phyloP scores from a whole-genome alignment of 306 rosid genomes.

The Cucumis melo region DNA sequence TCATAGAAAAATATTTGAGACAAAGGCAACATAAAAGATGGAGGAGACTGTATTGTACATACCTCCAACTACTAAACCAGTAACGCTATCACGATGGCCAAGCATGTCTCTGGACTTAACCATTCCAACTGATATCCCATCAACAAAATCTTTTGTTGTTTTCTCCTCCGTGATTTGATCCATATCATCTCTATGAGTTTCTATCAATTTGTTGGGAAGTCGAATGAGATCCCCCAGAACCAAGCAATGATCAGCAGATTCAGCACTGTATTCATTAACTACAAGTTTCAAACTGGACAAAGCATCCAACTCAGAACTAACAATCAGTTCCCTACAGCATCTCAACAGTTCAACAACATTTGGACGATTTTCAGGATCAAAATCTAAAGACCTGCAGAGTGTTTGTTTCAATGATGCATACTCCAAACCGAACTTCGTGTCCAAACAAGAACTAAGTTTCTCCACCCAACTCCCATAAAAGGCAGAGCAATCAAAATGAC shows the following conservation, averaged over 20 bases:
- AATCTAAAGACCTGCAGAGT: slow-evolving; percentile 45
- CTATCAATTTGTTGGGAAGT: slow-evolving; percentile 19
- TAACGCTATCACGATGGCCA: slow-evolving; percentile 72
- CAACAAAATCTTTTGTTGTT: slow-evolving; percentile 23
- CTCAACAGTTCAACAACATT: slow-evolving; percentile 41
- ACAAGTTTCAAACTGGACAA: slow-evolving; percentile 25
- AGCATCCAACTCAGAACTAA: slow-evolving; percentile 36
- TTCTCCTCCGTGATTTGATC: slow-evolving; percentile 23
- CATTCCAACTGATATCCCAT: slow-evolving; percentile 39
- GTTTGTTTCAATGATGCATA: slow-evolving; percentile 28
- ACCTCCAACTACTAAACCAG: slow-evolving; percentile 84
- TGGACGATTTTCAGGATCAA: slow-evolving; percentile 51
- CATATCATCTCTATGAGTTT: slow-evolving; percentile 12
- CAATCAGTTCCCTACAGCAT: slow-evolving; percentile 42
- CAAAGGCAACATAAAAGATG: not conserved
- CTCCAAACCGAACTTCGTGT: slow-evolving; percentile 35
- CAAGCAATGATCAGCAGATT: slow-evolving; percentile 18
- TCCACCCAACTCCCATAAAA: slow-evolving; percentile 39
- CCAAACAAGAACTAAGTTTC: slow-evolving; percentile 41
- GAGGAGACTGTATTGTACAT: slow-evolving; percentile 6
- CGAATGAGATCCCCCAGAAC: slow-evolving; percentile 49
- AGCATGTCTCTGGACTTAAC: slow-evolving; percentile 43
- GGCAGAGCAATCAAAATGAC: slow-evolving; percentile 19
- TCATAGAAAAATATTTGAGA: not conserved
- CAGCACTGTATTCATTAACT: slow-evolving; percentile 5